phyloP scores from a whole-genome alignment of 2,329 filamentous ascomycete species.

The Lachnellula arida region DNA sequence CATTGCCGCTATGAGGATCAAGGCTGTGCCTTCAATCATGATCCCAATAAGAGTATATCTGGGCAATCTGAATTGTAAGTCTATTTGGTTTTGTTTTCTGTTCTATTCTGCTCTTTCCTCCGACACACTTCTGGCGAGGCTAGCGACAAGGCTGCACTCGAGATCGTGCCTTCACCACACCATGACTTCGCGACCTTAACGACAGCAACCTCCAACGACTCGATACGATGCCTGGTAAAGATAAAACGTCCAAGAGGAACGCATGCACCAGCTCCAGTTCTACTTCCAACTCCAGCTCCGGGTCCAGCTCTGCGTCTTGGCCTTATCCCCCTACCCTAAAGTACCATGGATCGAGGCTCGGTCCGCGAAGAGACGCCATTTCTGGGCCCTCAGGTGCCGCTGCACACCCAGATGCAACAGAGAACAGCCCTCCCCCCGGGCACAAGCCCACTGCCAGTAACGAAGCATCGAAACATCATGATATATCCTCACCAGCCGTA shows the following conservation, averaged over 20 bases:
- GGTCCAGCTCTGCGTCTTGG: too few species aligned
- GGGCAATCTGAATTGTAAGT: constrained; percentile 49
- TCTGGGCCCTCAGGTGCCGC: constrained; percentile 9
- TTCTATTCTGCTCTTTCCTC: too few species aligned
- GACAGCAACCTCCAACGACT: too few species aligned
- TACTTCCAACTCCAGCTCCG: too few species aligned
- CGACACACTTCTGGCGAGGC: too few species aligned
- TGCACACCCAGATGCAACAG: background rate
- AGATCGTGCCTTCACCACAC: too few species aligned
- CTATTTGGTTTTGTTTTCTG: constrained; percentile 6
- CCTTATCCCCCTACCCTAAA: background rate
- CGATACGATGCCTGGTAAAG: too few species aligned
- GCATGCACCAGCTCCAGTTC: too few species aligned
- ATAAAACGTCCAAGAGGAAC: too few species aligned
- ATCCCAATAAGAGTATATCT: constrained; percentile 56
- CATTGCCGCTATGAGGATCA: constrained; percentile 89
- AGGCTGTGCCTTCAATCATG: constrained; percentile 85
- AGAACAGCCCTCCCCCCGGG: background rate
- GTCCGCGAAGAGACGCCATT: background rate
- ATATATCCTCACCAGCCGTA: too few species aligned
- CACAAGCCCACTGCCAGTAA: background rate
- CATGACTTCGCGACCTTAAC: too few species aligned
- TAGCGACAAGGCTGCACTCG: background rate
- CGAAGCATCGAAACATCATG: background rate
- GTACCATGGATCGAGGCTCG: background rate